A percentile compares a stretch with the other conserved stretches of the same genome.
Conservation (phyloP, 2,329 filamentous ascomycete species). For the Alternaria gaisen region DNA sequence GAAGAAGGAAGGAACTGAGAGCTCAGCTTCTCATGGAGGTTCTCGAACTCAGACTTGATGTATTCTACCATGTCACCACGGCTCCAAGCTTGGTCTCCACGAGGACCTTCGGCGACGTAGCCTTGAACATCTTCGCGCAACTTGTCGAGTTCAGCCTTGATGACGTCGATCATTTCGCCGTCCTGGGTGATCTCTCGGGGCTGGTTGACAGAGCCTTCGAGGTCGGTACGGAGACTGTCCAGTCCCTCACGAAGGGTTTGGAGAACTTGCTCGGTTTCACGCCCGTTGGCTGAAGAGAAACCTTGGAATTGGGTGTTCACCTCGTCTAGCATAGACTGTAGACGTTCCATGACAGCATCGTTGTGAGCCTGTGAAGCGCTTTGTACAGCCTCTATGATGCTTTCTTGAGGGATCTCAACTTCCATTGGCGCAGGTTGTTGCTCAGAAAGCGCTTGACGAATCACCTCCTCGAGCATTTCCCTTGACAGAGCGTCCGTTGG, state of each 20-base stretch:
- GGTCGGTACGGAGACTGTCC: conserved; percentile 79
- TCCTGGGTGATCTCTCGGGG: conserved; percentile 74
- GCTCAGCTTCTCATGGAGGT: conserved; percentile 67
- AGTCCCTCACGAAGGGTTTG: conserved; percentile 89
- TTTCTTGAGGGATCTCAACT: conserved; percentile 59
- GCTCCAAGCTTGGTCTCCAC: conserved; percentile 52
- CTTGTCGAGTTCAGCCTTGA: conserved; percentile 71
- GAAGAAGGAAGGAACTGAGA: conserved; percentile 52
- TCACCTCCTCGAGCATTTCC: conserved; percentile 65
- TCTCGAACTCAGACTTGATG: conserved; percentile 66
- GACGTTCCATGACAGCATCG: conserved; percentile 67
- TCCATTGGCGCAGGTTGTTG: conserved; percentile 54
- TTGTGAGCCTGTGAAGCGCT: conserved; percentile 64
- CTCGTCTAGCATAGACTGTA: conserved; percentile 67
- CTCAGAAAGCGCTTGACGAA: conserved; percentile 66
- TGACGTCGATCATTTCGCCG: conserved; percentile 78
- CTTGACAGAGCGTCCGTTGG: conserved; percentile 58
- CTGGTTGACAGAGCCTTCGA: conserved; percentile 82
- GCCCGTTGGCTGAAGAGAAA: conserved; percentile 78
- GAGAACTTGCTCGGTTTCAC: conserved; percentile 86
- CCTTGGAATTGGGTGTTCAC: conserved; percentile 76
- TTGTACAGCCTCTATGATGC: conserved; percentile 67
- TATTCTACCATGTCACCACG: conserved; percentile 59
- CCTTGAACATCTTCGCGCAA: conserved; percentile 69
- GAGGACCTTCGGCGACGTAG: conserved; percentile 55